phyloP scores from a whole-genome alignment of 441 rosid species.

The Flueggea neowawraea region DNA sequence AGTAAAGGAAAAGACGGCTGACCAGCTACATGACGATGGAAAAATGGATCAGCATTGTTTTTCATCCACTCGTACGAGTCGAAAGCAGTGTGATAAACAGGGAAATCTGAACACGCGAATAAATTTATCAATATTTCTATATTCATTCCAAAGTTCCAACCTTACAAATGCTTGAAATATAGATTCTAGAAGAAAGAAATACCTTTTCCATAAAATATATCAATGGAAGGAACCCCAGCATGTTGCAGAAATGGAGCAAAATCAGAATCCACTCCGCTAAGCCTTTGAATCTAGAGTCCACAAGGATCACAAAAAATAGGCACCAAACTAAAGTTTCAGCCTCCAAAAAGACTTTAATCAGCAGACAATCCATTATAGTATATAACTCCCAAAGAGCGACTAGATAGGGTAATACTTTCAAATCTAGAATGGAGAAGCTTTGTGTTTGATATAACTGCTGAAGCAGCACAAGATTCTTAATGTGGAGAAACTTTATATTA shows the following conservation, averaged over 20 bases:
- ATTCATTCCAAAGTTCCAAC: no score
- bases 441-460: no score
- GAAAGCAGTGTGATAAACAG: slow-evolving; percentile 91
- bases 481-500: no score
- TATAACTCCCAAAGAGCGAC: no score
- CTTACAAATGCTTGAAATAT: background rate
- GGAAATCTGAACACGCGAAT: slow-evolving; percentile 53
- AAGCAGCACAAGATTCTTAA: no score
- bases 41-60: slow-evolving; percentile 66
- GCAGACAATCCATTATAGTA: no score
- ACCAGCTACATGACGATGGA: slow-evolving; percentile 92
- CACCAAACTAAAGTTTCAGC: background rate
- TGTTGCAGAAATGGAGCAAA: slow-evolving; percentile 90
- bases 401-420: no score
- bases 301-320: slow-evolving; percentile 5
- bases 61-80: slow-evolving; percentile 86
- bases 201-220: slow-evolving; percentile 92
- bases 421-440: no score
- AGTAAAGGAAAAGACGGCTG: slow-evolving; percentile 20
- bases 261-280: slow-evolving; percentile 84
- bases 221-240: slow-evolving; percentile 86
- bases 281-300: slow-evolving; percentile 72
- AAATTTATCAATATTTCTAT: slow-evolving; percentile 5
- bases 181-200: slow-evolving; percentile 1
- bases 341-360: background rate